Evolutionary conservation across 1,284 basidiomycete species (phyloP), one percentile per base, ranked within the genome.

Genomic region (Ganoderma sinense): DNA sequence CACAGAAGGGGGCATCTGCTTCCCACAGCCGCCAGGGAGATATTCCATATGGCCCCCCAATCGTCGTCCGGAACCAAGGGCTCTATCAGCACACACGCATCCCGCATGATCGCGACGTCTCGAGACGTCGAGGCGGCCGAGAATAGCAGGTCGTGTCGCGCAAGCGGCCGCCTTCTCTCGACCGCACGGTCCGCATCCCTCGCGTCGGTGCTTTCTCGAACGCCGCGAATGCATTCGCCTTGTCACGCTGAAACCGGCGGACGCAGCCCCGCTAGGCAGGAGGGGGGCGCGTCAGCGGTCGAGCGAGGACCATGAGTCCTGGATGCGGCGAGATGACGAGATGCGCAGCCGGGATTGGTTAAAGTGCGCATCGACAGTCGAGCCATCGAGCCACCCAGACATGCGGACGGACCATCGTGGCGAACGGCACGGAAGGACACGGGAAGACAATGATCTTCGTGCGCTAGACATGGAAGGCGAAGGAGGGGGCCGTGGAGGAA

Each of bases 371-470:
- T 58, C 31, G 31, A 18, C 33, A 36, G 33, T 5, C 56, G 29
- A 36, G 20, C 56, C 8, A 23, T 58, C 33, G 33, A 58, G 20
- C 10, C 29, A 33, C 33, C 20, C 33, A 18, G 33, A 33, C 7
- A 33, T 7, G 4, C 55, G 56, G 56, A 58, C 33, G 56, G 56
- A 58, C 56, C 56, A 58, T 58, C 20, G 56, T 39, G 56, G 56
- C 33, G 33, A 13, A 39, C 20, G 10, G 33, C 31, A 10, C 56
- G 56, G 56, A 29, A 8, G 29, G 56, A 18, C 31, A 23, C 56
- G 56, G 56, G 20, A 1, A 36, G 56, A 33, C 29, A n/a, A 39
- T 33, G 56, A 58, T 58, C 33, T n/a, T 36, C 56, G 56, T 31
- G 56, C 56, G 56, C 56, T 18, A 2, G 18, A 36, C 56, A 55